Evolutionary conservation across 768 basidiomycete genomes (phyloP).

Genomic region (Serendipita sp.): DNA sequence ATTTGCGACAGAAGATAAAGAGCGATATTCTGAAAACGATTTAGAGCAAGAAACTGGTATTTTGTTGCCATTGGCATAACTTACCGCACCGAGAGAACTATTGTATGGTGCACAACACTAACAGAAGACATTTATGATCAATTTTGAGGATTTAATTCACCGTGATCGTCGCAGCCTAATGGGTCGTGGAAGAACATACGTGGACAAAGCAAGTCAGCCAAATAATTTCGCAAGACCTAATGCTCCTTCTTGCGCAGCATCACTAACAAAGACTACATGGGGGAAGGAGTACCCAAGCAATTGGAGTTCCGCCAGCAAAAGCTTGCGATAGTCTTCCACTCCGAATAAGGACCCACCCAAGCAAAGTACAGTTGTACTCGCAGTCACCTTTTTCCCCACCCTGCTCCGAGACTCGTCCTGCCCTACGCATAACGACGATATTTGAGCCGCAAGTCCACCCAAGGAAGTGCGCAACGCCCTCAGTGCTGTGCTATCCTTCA

Average conservation of each 20-base stretch:
- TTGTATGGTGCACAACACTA: background rate
- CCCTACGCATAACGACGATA: constrained; percentile 15
- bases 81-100: background rate
- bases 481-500: background rate
- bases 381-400: background rate
- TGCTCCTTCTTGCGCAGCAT: constrained; percentile 53
- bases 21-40: constrained; percentile 27
- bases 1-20: constrained; percentile 43
- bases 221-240: constrained; percentile 26
- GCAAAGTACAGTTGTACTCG: constrained; percentile 35
- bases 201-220: constrained; percentile 39
- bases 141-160: background rate
- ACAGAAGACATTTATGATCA: background rate
- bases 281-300: constrained; percentile 46
- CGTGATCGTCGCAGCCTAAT: constrained; percentile 24
- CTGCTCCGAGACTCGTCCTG: no score
- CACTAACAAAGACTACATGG: constrained; percentile 49
- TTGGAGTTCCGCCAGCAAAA: constrained; percentile 39
- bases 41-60: background rate
- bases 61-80: background rate
- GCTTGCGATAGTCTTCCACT: constrained; percentile 38
- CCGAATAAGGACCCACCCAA: constrained; percentile 70
- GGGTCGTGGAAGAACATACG: constrained; percentile 53
- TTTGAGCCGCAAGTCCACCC: constrained; percentile 38
- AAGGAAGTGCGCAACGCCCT: constrained; percentile 26